Conservation (phyloP, 768 basidiomycete genomes). For the Boletellus emodensis region DNA sequence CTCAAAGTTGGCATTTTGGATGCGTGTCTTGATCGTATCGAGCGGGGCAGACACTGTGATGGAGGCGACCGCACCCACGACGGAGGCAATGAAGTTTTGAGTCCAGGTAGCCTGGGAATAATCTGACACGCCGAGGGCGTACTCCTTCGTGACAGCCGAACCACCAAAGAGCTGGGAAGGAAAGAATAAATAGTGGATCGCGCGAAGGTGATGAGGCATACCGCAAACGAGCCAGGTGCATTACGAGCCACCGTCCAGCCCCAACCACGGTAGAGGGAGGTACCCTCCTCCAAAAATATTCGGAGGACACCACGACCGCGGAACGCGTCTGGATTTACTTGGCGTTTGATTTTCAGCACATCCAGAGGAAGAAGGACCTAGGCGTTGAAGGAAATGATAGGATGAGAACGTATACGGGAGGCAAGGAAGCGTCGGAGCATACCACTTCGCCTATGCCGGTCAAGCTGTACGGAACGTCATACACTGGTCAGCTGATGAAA, state of each 20-base stretch:
- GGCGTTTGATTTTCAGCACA: slow-evolving; percentile 96
- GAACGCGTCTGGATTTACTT: slow-evolving; percentile 98
- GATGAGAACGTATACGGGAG: neutral
- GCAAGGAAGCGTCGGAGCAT: slow-evolving; percentile 16
- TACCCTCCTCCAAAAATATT: slow-evolving; percentile 89
- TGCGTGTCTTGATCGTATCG: slow-evolving; percentile 94
- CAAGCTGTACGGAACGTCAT: slow-evolving; percentile 37
- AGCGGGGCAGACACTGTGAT: slow-evolving; percentile 96
- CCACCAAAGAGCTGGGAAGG: slow-evolving; percentile 89
- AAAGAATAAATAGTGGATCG: neutral
- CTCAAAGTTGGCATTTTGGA: slow-evolving; percentile 98
- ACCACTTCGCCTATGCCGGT: slow-evolving; percentile 94
- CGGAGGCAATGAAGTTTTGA: slow-evolving; percentile 95
- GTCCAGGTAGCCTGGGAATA: slow-evolving; percentile 95
- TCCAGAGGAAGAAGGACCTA: slow-evolving; percentile 93
- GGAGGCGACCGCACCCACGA: slow-evolving; percentile 90
- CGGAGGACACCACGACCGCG: slow-evolving; percentile 87
- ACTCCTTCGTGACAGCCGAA: slow-evolving; percentile 92
- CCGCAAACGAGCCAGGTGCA: slow-evolving; percentile 92
- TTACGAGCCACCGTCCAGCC: slow-evolving; percentile 99
- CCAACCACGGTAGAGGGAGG: slow-evolving; percentile 93
- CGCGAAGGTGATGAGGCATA: slow-evolving; percentile 38
- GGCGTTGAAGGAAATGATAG: neutral
- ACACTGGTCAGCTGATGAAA: neutral
- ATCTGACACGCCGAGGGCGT: slow-evolving; percentile 81